Base-by-base conservation (phyloP, 441 rosid species). In the Pelargonium australe region DNA sequence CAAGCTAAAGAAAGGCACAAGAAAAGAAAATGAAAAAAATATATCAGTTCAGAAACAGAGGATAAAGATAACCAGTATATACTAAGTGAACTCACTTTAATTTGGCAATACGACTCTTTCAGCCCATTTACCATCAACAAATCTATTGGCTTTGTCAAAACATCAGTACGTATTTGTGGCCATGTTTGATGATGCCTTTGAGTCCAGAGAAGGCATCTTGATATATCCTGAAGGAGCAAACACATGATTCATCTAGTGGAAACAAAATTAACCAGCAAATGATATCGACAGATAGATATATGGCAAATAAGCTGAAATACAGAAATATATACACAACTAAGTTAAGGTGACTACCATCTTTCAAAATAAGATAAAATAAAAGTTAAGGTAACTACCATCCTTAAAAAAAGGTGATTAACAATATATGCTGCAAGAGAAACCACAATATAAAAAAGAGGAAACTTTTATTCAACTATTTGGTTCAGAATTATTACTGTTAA, bases 141-240 rank as follows among this genome's bases (percentile, higher is more conserved):
- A 80, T 92, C 98, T 47, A 95, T 77, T 60, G 97, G 96, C 78
- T 87, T 92, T 65, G 85, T 84, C 79, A 90, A 80, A 77, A 84
- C 76, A 76, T 95, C 97, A 16, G 90, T 89, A 71, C 77, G 81
- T 76, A 90, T 83, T 77, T 92, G 90, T 66, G 96, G 96, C 99
- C 99, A 95, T 1, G 87, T 89, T 77, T 95, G 94, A 81, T 89
- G 89, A 85, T 89, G 96, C 82, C 86, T 90, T 77, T 95, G 99
- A 68, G 90, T 91, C 98, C 99, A 90, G 17, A 95, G 84, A 76
- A 95, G 92, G 75, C 99, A 89, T 84, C 99, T 95, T 71, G 95
- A 88, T 82, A 95, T 88, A 75, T 95, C 99, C 99, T 90, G 86
- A 77, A 70, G 75, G 51, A 19, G 10, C 44, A 68, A 31, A 37